A percentile compares a stretch with the other conserved stretches of the same genome.
These are phyloP conservation scores for Chenopodium formosanum DNA, from an alignment of 148 eudicot genomes.

Conservation along the genomic window DNA sequence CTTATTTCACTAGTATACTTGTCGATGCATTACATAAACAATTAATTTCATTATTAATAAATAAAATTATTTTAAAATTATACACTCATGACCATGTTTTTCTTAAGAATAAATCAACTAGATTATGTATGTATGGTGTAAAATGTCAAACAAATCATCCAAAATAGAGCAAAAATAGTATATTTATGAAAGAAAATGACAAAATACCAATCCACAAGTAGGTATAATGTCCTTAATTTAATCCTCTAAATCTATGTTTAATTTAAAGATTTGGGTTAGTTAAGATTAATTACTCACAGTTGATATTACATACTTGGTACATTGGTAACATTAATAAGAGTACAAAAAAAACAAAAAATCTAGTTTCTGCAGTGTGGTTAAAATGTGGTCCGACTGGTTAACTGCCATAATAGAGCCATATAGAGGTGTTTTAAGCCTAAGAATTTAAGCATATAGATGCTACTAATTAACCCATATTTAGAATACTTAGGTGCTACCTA, in stretches of 20 bases:
- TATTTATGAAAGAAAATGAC: no score
- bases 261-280: background rate
- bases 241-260: background rate
- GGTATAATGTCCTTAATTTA: background rate
- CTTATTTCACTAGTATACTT: no score
- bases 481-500: background rate
- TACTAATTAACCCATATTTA: background rate
- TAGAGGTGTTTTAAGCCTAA: background rate
- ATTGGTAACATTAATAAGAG: no score
- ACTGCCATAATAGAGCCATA: background rate
- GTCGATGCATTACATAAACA: no score
- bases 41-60: no score
- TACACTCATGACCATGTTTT: no score
- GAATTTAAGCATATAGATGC: background rate
- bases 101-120: no score
- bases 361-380: background rate
- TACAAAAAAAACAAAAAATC: background rate
- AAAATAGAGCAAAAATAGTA: no score
- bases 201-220: background rate
- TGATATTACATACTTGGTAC: background rate
- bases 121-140: no score
- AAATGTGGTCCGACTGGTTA: background rate
- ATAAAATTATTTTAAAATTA: no score
- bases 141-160: no score
- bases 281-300: background rate